Conservation (phyloP, 345 rosid species). For the Mercurialis annua region DNA sequence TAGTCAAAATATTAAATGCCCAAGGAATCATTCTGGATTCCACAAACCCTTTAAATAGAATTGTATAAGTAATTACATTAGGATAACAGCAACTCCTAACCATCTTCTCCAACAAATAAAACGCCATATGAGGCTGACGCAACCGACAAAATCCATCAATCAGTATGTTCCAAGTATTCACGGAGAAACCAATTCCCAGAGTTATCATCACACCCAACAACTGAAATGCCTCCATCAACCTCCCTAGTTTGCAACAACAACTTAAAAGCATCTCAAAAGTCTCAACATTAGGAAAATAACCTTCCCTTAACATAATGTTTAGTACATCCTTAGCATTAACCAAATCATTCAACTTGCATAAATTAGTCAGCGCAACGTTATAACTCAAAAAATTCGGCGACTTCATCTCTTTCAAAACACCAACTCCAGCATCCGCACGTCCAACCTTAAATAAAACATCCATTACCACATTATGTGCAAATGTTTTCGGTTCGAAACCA, state of each 20-base stretch:
- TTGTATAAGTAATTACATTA: constrained; percentile 58
- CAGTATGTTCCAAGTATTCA: constrained; percentile 51
- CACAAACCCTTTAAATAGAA: constrained; percentile 54
- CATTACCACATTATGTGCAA: constrained; percentile 56
- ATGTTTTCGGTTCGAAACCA: constrained; percentile 55
- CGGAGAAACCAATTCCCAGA: constrained; percentile 48
- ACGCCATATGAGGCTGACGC: constrained; percentile 43
- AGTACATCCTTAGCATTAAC: constrained; percentile 35
- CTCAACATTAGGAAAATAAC: constrained; percentile 55
- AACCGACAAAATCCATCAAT: constrained; percentile 43
- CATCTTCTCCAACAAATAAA: constrained; percentile 51
- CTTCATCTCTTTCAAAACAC: constrained; percentile 37
- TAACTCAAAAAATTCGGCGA: constrained; percentile 56
- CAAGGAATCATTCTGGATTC: constrained; percentile 41
- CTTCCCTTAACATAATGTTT: constrained; percentile 45
- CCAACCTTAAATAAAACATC: constrained; percentile 53
- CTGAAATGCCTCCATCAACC: constrained; percentile 41
- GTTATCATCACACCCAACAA: constrained; percentile 48
- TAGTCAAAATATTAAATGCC: constrained; percentile 40
- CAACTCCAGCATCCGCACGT: constrained; percentile 34
- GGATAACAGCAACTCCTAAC: constrained; percentile 48
- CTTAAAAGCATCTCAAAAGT: constrained; percentile 53
- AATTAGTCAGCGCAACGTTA: constrained; percentile 53
- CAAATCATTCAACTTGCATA: constrained; percentile 46
- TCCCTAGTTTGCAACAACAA: constrained; percentile 43